A percentile compares a stretch with the other conserved stretches of the same genome.
These are phyloP conservation scores for Trematosphaeria pertusa DNA, from an alignment of 2,329 filamentous ascomycete species.

Conservation along the genomic window DNA sequence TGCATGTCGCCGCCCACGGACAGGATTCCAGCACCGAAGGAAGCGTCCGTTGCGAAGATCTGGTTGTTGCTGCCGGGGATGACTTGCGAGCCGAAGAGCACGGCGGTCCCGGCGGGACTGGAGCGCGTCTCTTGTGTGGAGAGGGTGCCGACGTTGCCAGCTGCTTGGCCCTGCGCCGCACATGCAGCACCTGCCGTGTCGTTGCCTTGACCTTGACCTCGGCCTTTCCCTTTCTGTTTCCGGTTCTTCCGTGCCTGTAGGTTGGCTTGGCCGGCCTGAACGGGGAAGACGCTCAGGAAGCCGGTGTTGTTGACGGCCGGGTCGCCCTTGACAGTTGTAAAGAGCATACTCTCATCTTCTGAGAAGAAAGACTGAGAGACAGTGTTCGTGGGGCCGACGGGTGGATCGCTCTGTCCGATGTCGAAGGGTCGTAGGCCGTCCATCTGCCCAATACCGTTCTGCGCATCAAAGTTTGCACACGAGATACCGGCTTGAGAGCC, in stretches of 20 bases:
- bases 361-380: conserved; percentile 69
- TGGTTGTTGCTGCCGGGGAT: conserved; percentile 52
- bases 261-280: conserved; percentile 33
- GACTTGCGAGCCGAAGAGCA: conserved; percentile 61
- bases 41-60: conserved; percentile 65
- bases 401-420: conserved; percentile 64
- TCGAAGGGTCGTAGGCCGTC: conserved; percentile 51
- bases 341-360: conserved; percentile 58
- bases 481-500: conserved; percentile 47
- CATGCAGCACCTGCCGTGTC: not conserved
- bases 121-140: conserved; percentile 36
- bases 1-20: conserved; percentile 46
- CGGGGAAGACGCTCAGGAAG: conserved; percentile 61
- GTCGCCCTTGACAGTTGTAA: conserved; percentile 68
- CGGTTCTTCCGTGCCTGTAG: not conserved
- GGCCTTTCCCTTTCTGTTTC: not conserved
- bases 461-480: conserved; percentile 39
- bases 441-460: conserved; percentile 41
- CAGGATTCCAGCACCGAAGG: conserved; percentile 63
- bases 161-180: not conserved
- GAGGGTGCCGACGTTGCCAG: conserved; percentile 15
- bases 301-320: conserved; percentile 62
- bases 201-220: not conserved
- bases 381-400: conserved; percentile 64
- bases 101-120: conserved; percentile 62